Base-by-base conservation (phyloP, 2,329 filamentous ascomycete species). In the Epichloe scottii region DNA sequence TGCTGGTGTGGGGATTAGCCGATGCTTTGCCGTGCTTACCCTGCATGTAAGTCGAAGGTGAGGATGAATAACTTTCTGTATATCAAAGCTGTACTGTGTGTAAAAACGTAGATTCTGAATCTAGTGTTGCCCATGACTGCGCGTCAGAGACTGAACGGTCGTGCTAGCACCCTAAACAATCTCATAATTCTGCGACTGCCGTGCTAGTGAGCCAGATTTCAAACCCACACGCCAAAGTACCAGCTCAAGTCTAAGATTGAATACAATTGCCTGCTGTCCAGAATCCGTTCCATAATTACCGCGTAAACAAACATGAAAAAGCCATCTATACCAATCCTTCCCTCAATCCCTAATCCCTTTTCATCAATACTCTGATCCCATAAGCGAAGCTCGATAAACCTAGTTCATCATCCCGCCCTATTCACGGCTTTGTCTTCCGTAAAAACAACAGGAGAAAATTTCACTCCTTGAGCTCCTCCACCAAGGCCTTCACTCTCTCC, bases 401-500 rank as follows among this genome's bases (percentile, higher is more conserved):
- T 30, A 30, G 26, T 30, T 30, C 4, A 30, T 30, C 26, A 30
- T 30, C 26, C 3, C 26, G 8, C 26, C 26, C 26, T 30, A 30
- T 30, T 10, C 8, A 30, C 26, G 26, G 26, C 26, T 30, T 30
- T 30, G 26, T 30, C 8, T 30, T 10, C 26, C 26, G 3, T 11
- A 33, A 44, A 30, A 34, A 8, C 0, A 45, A 21, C 3, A 33
- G 26, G 10, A 46, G n/a, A 46, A 34, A 2, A 26, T 15, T 10
- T 38, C 46, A 59, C 50, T 59, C 58, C 55, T 59, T 59, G 48
- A 67, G 60, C 49, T 69, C 68, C 51, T 75, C 73, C 30, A 90
- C 80, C 41, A 95, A 68, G 63, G 80, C 79, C 72, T 83, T 82
- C 21, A 93, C 89, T 23, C 82, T 81, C 15, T 87, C 81, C 30